These are phyloP conservation scores for Ascoidea tarda DNA, from an alignment of 805 yeast genomes.

Conservation along the genomic window DNA sequence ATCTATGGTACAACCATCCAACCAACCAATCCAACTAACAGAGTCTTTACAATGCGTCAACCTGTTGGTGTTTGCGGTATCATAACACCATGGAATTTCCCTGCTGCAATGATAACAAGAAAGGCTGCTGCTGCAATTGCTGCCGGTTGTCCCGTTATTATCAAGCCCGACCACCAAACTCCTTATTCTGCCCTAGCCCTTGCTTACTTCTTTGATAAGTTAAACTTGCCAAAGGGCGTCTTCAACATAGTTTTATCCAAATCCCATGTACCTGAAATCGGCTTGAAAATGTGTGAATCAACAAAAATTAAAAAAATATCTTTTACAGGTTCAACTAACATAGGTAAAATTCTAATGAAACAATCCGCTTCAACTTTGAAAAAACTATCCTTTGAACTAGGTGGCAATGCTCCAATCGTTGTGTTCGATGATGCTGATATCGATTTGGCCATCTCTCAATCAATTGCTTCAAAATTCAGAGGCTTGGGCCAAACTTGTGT, in stretches of 20 bases:
- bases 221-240: constrained; percentile 62
- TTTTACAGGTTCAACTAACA: constrained; percentile 67
- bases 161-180: constrained; percentile 69
- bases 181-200: constrained; percentile 63
- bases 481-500: constrained; percentile 76
- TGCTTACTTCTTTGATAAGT: constrained; percentile 43
- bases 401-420: constrained; percentile 73
- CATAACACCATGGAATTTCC: constrained; percentile 79
- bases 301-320: constrained; percentile 49
- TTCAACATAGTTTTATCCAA: constrained; percentile 42
- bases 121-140: constrained; percentile 68
- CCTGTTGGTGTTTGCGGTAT: constrained; percentile 79
- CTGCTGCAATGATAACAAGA: constrained; percentile 64
- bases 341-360: constrained; percentile 52
- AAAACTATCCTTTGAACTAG: constrained; percentile 60
- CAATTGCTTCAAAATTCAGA: constrained; percentile 55
- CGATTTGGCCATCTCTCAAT: constrained; percentile 51
- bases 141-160: constrained; percentile 65
- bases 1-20: constrained; percentile 50
- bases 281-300: constrained; percentile 41
- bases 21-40: constrained; percentile 31
- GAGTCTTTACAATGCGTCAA: constrained; percentile 47
- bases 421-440: constrained; percentile 63
- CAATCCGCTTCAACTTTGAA: constrained; percentile 51
- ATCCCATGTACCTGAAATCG: constrained; percentile 33